A percentile compares a stretch with the other conserved stretches of the same genome.
Conservation (phyloP, 2,329 filamentous ascomycete species). For the Hawksworthiomyces lignivorus region DNA sequence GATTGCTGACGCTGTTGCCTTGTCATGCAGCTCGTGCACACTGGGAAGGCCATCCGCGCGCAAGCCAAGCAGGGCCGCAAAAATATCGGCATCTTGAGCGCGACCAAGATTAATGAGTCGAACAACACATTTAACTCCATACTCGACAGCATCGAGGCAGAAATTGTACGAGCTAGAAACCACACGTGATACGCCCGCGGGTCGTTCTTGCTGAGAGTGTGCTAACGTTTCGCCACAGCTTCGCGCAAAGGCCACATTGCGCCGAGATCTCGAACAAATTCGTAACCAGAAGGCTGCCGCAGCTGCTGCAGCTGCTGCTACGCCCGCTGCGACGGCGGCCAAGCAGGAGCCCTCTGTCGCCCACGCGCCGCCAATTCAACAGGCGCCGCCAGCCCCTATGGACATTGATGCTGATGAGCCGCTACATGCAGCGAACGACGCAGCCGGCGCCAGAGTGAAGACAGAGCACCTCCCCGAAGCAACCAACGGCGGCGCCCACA, state of each 20-base stretch:
- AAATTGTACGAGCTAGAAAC: too few species aligned
- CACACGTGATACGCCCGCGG: too few species aligned
- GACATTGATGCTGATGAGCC: slow-evolving; percentile 23
- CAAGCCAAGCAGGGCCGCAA: slow-evolving; percentile 38
- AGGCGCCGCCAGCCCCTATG: slow-evolving; percentile 18
- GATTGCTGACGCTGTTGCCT: too few species aligned
- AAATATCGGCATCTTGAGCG: slow-evolving; percentile 25
- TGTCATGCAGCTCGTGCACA: slow-evolving; percentile 44
- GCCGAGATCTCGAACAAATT: slow-evolving; percentile 43
- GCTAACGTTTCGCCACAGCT: too few species aligned
- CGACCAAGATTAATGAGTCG: slow-evolving; percentile 38
- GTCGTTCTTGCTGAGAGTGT: too few species aligned
- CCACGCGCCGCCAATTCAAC: slow-evolving; percentile 12
- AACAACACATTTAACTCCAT: slow-evolving; percentile 43
- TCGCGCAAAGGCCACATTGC: slow-evolving; percentile 46
- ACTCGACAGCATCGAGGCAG: slow-evolving; percentile 48
- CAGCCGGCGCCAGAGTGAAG: slow-evolving; percentile 22
- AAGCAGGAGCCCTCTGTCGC: neutral
- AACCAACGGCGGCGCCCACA: neutral
- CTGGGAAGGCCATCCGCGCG: slow-evolving; percentile 47
- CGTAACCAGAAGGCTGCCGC: slow-evolving; percentile 23
- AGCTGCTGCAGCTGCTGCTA: slow-evolving; percentile 13
- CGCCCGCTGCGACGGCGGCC: neutral
- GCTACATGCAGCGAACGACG: neutral
- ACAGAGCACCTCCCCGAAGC: slow-evolving; percentile 24